These are phyloP conservation scores for Saccharata proteae DNA, from an alignment of 2,329 filamentous ascomycete genomes.

Conservation along the genomic window DNA sequence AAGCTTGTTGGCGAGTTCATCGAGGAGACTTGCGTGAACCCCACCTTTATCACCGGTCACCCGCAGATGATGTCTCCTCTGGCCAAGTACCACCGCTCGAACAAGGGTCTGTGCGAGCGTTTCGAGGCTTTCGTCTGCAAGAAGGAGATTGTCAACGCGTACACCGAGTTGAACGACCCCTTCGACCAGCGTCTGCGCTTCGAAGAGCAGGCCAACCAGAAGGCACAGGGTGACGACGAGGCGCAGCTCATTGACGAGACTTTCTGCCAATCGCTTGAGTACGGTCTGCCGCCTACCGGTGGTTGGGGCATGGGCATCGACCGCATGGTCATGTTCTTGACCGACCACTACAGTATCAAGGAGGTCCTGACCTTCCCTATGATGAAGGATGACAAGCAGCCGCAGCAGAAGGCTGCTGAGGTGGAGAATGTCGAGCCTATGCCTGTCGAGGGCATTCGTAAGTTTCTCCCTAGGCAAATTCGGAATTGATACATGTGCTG, in stretches of 20 bases:
- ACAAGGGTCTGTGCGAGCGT: constrained; percentile 80
- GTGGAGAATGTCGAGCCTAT: constrained; percentile 47
- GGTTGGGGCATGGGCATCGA: constrained; percentile 97
- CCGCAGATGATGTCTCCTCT: constrained; percentile 82
- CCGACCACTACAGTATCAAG: constrained; percentile 89
- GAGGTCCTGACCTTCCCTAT: constrained; percentile 95
- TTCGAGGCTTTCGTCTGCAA: constrained; percentile 97
- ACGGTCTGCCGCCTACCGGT: constrained; percentile 82
- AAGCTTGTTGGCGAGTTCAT: constrained; percentile 85
- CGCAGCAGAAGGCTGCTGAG: constrained; percentile 43
- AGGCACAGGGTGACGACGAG: constrained; percentile 93
- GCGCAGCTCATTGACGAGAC: constrained; percentile 93
- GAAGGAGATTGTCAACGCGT: constrained; percentile 94
- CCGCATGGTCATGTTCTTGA: constrained; percentile 88
- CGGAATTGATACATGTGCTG: too few species aligned
- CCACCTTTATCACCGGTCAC: constrained; percentile 83
- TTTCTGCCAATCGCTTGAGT: constrained; percentile 83
- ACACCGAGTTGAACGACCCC: constrained; percentile 95
- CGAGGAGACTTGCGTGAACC: constrained; percentile 86
- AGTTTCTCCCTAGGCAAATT: constrained; percentile 13
- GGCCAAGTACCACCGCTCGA: constrained; percentile 82
- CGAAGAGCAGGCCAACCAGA: constrained; percentile 91
- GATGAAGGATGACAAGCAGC: constrained; percentile 73
- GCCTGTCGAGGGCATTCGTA: constrained; percentile 47
- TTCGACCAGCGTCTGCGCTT: constrained; percentile 87